A percentile compares a stretch with the other conserved stretches of the same genome.
Conservation (phyloP, 208 protist genomes). For the Wallacemonas collosoma region DNA sequence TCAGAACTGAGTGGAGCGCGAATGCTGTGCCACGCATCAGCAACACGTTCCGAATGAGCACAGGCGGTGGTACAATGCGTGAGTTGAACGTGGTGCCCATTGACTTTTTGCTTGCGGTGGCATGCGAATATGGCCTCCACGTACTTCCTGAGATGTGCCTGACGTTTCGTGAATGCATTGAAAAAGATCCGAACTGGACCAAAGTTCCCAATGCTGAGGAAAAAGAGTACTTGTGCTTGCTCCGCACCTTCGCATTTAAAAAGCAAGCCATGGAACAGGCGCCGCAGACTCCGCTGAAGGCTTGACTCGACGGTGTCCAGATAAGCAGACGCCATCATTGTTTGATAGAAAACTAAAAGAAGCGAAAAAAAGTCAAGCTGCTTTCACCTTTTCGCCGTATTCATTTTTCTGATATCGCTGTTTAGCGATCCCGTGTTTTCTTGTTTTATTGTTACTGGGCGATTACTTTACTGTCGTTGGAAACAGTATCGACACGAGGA, state of each 20-base stretch:
- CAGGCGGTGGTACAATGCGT: constrained; percentile 40
- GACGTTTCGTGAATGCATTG: constrained; percentile 75
- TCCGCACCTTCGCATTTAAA: constrained; percentile 78
- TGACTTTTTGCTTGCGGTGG: constrained; percentile 82
- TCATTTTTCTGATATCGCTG: constrained; percentile 19
- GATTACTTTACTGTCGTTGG: constrained; percentile 18
- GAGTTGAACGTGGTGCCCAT: constrained; percentile 78
- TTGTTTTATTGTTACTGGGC: constrained; percentile 15
- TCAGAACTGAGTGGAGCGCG: constrained; percentile 65
- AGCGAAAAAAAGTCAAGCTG: neutral
- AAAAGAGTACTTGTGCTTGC: constrained; percentile 74
- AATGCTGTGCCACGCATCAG: constrained; percentile 70
- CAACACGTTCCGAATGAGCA: constrained; percentile 60
- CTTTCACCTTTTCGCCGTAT: constrained; percentile 20
- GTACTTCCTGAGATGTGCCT: constrained; percentile 70
- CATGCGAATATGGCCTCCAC: constrained; percentile 56
- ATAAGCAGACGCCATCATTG: neutral
- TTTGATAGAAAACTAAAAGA: neutral
- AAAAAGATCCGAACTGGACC: constrained; percentile 78
- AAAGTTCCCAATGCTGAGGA: constrained; percentile 66
- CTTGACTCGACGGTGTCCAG: neutral
- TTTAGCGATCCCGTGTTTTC: constrained; percentile 13
- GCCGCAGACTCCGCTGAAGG: constrained; percentile 14
- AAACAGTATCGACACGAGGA: neutral
- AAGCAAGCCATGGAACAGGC: constrained; percentile 61